Conservation (phyloP, 768 basidiomycete genomes). For the Russula olivacea region DNA sequence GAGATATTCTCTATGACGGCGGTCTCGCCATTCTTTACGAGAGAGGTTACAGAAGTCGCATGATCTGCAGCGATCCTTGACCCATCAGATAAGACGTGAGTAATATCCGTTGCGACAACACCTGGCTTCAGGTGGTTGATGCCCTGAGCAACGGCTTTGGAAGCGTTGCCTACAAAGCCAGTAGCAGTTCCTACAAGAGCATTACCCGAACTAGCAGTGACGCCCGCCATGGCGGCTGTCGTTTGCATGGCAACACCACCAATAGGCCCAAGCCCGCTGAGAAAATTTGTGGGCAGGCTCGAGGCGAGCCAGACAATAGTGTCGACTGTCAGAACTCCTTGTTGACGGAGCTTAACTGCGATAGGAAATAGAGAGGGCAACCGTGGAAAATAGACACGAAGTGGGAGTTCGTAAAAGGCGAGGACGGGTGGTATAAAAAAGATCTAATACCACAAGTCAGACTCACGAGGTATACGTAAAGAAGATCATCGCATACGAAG, state of each 20-base stretch:
- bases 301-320: slow-evolving; percentile 14
- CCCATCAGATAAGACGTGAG: not conserved
- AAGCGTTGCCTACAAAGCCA: not conserved
- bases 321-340: not conserved
- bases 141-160: not conserved
- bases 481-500: not conserved
- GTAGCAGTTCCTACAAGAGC: slow-evolving; percentile 4
- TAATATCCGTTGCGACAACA: not conserved
- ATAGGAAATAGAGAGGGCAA: slow-evolving; percentile 8
- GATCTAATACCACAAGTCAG: slow-evolving; percentile 5
- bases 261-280: not conserved
- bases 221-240: not conserved
- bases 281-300: slow-evolving; percentile 4
- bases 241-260: slow-evolving; percentile 10
- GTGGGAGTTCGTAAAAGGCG: slow-evolving; percentile 15
- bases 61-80: not conserved
- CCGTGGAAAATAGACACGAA: slow-evolving; percentile 5
- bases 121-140: not conserved
- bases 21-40: not conserved
- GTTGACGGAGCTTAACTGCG: slow-evolving; percentile 7
- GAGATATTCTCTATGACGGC: not conserved
- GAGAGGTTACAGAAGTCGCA: not conserved
- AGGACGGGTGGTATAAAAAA: slow-evolving; percentile 6
- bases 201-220: not conserved
- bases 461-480: not conserved